These are phyloP conservation scores for Colletotrichum plurivorum DNA, from an alignment of 2,329 filamentous ascomycete genomes.

Conservation along the genomic window DNA sequence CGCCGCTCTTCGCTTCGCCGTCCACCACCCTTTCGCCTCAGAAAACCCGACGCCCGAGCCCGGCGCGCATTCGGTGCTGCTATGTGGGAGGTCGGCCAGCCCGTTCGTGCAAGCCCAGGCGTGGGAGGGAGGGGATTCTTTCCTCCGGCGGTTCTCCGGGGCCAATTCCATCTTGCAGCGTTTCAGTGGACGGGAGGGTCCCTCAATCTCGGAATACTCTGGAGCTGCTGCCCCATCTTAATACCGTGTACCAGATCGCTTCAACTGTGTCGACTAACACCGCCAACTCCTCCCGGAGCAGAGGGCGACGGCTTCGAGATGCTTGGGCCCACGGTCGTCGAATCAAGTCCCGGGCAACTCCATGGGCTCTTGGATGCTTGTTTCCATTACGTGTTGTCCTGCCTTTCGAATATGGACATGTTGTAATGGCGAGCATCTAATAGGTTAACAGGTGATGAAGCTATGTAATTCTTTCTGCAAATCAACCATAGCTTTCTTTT, in stretches of 20 bases:
- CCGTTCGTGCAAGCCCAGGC: neutral
- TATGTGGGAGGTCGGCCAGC: constrained; percentile 12
- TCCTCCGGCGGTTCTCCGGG: constrained; percentile 35
- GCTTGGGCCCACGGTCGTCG: neutral
- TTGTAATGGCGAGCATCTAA: neutral
- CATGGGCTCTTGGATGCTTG: neutral
- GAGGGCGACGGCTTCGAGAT: neutral
- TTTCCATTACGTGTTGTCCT: neutral
- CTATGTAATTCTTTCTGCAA: neutral
- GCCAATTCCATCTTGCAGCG: constrained; percentile 29
- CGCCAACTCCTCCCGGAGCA: neutral
- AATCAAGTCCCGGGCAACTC: neutral
- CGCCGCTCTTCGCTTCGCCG: constrained; percentile 15
- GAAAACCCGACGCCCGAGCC: constrained; percentile 17
- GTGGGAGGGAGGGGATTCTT: constrained; percentile 15
- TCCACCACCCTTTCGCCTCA: constrained; percentile 8
- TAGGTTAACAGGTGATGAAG: neutral
- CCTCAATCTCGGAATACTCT: constrained; percentile 27
- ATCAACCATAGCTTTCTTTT: neutral
- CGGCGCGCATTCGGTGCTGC: neutral
- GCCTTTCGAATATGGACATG: neutral
- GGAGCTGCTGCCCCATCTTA: constrained; percentile 5
- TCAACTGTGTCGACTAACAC: constrained; percentile 21
- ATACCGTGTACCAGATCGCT: constrained; percentile 23
- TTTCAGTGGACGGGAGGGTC: constrained; percentile 24